These are phyloP conservation scores for Phialophora tarda DNA, from an alignment of 2,329 filamentous ascomycete genomes.

Conservation along the genomic window DNA sequence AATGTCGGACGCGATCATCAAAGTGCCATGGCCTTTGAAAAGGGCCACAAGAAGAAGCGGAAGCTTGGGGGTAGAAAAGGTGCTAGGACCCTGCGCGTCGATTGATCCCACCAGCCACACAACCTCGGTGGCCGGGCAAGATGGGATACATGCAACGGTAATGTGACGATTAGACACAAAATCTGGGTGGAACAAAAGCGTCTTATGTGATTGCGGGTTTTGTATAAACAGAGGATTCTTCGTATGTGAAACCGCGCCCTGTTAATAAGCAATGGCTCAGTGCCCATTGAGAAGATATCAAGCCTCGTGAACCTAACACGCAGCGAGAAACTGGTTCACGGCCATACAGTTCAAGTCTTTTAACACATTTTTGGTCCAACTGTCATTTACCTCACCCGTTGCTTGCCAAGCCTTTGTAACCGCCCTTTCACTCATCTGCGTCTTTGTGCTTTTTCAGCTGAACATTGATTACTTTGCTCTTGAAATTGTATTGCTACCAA, in stretches of 20 bases:
- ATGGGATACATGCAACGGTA: background rate
- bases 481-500: background rate
- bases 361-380: background rate
- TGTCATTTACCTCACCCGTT: background rate
- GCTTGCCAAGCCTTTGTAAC: background rate
- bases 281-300: background rate
- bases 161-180: slow-evolving; percentile 22
- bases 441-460: background rate
- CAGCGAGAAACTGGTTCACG: background rate
- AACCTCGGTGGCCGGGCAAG: background rate
- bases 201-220: background rate
- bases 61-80: slow-evolving; percentile 51
- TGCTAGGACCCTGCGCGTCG: slow-evolving; percentile 51
- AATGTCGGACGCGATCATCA: slow-evolving; percentile 91
- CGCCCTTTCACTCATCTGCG: background rate
- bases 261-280: background rate
- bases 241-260: background rate
- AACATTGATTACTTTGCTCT: background rate
- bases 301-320: background rate
- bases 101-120: slow-evolving; percentile 41
- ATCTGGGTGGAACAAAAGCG: slow-evolving; percentile 16
- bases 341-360: background rate
- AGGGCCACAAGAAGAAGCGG: slow-evolving; percentile 60
- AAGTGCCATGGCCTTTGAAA: slow-evolving; percentile 60
- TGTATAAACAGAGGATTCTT: slow-evolving; percentile 19